A percentile compares a stretch with the other conserved stretches of the same genome.
Conservation (phyloP, 2,329 filamentous ascomycete species). For the Beauveria pseudobassiana region DNA sequence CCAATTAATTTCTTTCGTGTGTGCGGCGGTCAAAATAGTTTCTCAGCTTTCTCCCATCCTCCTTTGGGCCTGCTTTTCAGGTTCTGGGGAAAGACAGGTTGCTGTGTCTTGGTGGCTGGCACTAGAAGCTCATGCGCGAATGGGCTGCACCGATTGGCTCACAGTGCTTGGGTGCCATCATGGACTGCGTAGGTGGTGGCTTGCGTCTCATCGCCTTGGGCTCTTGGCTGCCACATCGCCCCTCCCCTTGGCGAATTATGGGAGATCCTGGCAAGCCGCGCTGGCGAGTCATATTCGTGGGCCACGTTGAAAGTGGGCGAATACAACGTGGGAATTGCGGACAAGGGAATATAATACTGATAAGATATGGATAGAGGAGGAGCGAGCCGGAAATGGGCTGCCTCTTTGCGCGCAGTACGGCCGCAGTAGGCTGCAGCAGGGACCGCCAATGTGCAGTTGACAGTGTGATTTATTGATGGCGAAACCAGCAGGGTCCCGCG, state of each 20-base stretch:
- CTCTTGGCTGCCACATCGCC: background rate
- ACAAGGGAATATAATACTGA: background rate
- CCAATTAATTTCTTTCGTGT: background rate
- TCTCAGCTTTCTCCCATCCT: background rate
- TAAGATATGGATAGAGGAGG: background rate
- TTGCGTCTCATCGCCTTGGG: background rate
- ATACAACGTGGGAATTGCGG: background rate
- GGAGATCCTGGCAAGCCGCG: background rate
- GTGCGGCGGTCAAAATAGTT: background rate
- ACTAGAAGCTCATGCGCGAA: conserved; percentile 7
- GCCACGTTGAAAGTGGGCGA: background rate
- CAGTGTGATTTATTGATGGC: background rate
- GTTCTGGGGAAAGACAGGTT: background rate
- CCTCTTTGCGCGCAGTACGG: background rate
- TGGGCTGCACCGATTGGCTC: conserved; percentile 5
- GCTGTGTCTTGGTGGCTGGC: background rate
- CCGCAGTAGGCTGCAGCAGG: background rate
- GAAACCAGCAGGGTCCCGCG: background rate
- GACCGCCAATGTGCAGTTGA: background rate
- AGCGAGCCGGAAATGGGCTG: background rate
- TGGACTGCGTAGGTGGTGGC: background rate
- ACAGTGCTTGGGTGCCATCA: background rate
- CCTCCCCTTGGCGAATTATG: background rate
- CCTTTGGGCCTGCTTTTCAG: background rate
- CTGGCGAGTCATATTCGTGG: background rate